Evolutionary conservation across 2,329 filamentous ascomycete species (phyloP), one percentile per base, ranked within the genome.

Genomic region (Pyrenophora graminea): DNA sequence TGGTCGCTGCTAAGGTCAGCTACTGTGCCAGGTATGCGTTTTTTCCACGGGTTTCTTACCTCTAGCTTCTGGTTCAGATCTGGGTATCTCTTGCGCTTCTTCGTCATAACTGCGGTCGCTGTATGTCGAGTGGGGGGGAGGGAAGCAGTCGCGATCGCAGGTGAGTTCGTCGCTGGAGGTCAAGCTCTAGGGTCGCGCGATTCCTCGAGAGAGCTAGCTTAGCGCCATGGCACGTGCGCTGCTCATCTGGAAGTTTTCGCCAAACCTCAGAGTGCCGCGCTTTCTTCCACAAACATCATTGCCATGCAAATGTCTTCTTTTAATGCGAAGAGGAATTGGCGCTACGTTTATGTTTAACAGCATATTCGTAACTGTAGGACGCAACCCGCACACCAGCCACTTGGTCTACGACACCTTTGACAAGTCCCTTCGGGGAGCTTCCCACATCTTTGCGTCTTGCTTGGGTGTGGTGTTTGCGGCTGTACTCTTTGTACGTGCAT

Each of bases 71-170:
- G 91, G 78, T 97, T 90, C 63, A 97, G 80, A 66, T 92, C 86
- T 58, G 91, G 90, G 69, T 90, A 87, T 62, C 86, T 85, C 74
- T 91, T 89, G 84, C 91, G 93, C 80, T 94, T 95, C 79, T 96
- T 96, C 54, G 67, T 70, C 70, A 73, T 64, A 44, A 40, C 45
- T 39, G 48, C 53, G 50, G 46, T 34, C 27, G 48, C 21, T 38
- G 19, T 13, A 23, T 17, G 39, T 33, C 7, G 45, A 36, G 30
- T 43, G 36, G 23, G 44, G 36, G 23, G 23, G 34, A 23, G 18
- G 34, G 18, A 17, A 41, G 40, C 41, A 23, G 39, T 36, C 44
- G 39, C 51, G 43, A 39, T 53, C 33, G 48, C 38, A 34, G 51
- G 43, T 38, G 15, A 39, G 33, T 27, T 27, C 21, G 53, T 46